Base-by-base conservation (phyloP, 2,329 filamentous ascomycete genomes). In the Hymenotorrendiella dingleyae region DNA sequence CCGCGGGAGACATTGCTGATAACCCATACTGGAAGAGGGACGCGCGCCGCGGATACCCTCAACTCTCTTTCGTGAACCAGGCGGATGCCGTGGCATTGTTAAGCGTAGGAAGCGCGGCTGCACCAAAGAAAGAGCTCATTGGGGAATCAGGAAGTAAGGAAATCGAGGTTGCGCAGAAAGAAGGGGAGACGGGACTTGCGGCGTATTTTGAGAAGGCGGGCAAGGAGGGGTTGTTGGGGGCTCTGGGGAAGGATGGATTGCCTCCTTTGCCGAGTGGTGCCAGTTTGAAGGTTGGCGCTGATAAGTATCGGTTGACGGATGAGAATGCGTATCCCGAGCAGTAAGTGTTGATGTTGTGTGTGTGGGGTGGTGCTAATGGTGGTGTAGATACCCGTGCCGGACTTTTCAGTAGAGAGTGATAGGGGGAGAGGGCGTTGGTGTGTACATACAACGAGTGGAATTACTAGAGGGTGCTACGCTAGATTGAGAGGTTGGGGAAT, bases 1-100 rank as follows among this genome's bases (percentile, higher is more conserved):
- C 88, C n/a, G 86, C 88, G 2, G 86, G 76, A 54, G 88, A 94
- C 64, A 82, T 94, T 57, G 88, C 88, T 58, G 86, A 91, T 65
- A 94, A 94, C 69, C 80, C 88, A 27, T 94, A 96, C 72, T 98
- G 89, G 88, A 94, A 94, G 75, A 89, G 93, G 59, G 93, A 98
- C 62, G 66, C 72, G 48, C 85, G 93, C 57, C 79, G 93, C 58
- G 75, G 74, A 58, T 97, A 97, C 70, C 86, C 93, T 23, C 76
- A 74, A 56, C 74, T 85, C 43, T 91, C 84, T 60, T 81, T 86
- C 34, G 77, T 98, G 49, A 82, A 72, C 46, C 93, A 97, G 72
- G 78, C 78, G 35, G 86, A 97, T 65, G 82, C 88, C 39, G 93
- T 93, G 19, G 84, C 84, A 30, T 77, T 98, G 56, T 73, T 98